Percentiles rank a stretch among this genome's conserved stretches.
Conservation (phyloP, 768 basidiomycete genomes). For the Hygrophorus russula region DNA sequence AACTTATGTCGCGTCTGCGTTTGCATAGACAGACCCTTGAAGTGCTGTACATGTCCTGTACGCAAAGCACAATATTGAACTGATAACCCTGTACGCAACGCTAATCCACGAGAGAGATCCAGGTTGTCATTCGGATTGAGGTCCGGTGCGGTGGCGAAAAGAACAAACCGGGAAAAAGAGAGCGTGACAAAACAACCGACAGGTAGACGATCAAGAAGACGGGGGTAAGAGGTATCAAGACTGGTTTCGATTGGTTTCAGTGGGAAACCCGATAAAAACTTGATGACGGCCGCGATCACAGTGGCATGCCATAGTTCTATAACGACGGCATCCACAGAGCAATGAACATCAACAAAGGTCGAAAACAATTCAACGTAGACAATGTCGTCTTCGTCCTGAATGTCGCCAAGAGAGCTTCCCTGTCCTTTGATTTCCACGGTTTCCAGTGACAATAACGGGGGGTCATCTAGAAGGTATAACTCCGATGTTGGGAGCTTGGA, state of each 20-base stretch:
- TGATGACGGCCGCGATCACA: conserved; percentile 41
- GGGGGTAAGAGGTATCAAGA: conserved; percentile 5
- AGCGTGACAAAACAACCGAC: conserved; percentile 44
- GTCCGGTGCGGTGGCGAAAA: conserved; percentile 71
- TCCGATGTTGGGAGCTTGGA: neutral
- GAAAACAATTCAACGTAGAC: conserved; percentile 33
- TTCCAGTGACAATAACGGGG: conserved; percentile 50
- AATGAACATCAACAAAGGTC: conserved; percentile 31
- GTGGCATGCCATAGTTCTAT: conserved; percentile 58
- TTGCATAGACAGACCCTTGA: conserved; percentile 22
- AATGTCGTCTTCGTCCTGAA: conserved; percentile 33
- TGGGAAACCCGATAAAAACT: conserved; percentile 32
- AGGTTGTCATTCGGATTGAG: conserved; percentile 61
- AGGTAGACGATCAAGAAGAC: conserved; percentile 33
- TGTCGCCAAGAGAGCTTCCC: conserved; percentile 36
- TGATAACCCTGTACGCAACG: conserved; percentile 41
- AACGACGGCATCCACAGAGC: conserved; percentile 46
- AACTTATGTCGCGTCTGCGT: conserved; percentile 42
- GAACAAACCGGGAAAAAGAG: conserved; percentile 48
- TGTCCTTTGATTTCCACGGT: conserved; percentile 35
- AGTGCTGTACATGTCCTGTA: conserved; percentile 24
- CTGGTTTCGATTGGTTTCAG: conserved; percentile 6
- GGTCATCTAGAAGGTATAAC: conserved; percentile 24
- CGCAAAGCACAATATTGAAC: conserved; percentile 46
- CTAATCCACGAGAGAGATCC: conserved; percentile 60